Evolutionary conservation across 805 yeast genomes (phyloP), one percentile per base, ranked within the genome.

Genomic region (Barnettozyma botsteinii): DNA sequence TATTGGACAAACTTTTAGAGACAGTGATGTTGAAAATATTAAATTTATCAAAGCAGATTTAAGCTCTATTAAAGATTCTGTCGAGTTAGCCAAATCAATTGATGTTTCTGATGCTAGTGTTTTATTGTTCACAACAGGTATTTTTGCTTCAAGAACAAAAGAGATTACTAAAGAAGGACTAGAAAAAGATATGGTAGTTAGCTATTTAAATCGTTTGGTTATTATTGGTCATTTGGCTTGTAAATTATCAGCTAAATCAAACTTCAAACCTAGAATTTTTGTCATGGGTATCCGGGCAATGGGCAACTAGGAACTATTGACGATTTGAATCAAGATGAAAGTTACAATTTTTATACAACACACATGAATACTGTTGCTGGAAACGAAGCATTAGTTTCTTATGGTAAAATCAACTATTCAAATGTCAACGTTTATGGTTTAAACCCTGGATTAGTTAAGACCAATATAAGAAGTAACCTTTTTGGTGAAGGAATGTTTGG

Each of bases 361-460:
- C 72, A 67, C 41, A 56, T 59, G 63, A 65, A 53, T 36, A 66
- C 71, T 0, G 70, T 67, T n/a, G 70, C 70, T 3, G 69, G 67
- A 1, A 67, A 67, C 41, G 72, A 67, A 43, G 53, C 65, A 1
- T 42, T 66, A 19, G 68, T 66, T 2, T 29, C 47, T 8, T 51
- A 54, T 35, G 35, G 47, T n/a, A 50, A 44, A 1, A 19, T 39
- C 11, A 43, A 44, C 20, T 56, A 51, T 35, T 49, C 56, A 1
- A 42, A 51, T 14, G 42, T 52, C n/a, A 41, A 55, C 30, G 39
- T 61, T 26, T 65, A 45, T 46, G 72, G 72, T 1, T 52, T 67
- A 28, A 66, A 67, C 39, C 72, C 71, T 6, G 70, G 70, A 3
- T 6, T 66, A 1, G 58, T 66, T 20, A 59, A 52, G 38, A 64